These are phyloP conservation scores for Coccinonectria pachysandricola DNA, from an alignment of 2,329 filamentous ascomycete genomes.

Conservation along the genomic window DNA sequence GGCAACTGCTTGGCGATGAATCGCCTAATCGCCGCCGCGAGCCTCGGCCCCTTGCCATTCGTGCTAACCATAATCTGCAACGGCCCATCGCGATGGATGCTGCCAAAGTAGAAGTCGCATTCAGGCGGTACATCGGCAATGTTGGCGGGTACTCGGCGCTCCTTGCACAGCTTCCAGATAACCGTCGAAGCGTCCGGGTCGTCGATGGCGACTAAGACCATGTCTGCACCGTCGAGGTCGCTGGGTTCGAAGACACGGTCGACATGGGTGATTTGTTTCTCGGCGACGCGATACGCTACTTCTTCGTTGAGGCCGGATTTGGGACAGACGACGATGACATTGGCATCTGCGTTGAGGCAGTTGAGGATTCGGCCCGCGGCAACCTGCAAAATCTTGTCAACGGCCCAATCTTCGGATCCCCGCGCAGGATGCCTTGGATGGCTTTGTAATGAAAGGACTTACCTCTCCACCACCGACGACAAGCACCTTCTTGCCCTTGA, in stretches of 20 bases:
- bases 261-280: constrained; percentile 67
- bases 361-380: constrained; percentile 90
- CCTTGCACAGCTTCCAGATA: constrained; percentile 91
- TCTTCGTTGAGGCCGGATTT: constrained; percentile 74
- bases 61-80: constrained; percentile 98
- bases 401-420: no score
- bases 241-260: constrained; percentile 75
- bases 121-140: constrained; percentile 95
- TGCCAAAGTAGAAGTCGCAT: constrained; percentile 98
- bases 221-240: constrained; percentile 73
- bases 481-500: constrained; percentile 78
- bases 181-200: constrained; percentile 81
- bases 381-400: constrained; percentile 65
- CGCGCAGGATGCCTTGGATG: no score
- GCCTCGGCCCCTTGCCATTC: constrained; percentile 86
- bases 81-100: constrained; percentile 87
- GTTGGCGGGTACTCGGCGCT: constrained; percentile 75
- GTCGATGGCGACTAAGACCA: constrained; percentile 91
- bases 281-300: constrained; percentile 68
- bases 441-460: constrained; percentile 25
- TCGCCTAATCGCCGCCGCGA: constrained; percentile 77
- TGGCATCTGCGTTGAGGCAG: constrained; percentile 88
- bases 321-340: constrained; percentile 78
- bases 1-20: constrained; percentile 72
- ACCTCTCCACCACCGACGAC: constrained; percentile 94